Percentiles rank a stretch among this genome's conserved stretches.
These are phyloP conservation scores for Cornus suecica DNA, from an alignment of 148 eudicot species.

Conservation along the genomic window DNA sequence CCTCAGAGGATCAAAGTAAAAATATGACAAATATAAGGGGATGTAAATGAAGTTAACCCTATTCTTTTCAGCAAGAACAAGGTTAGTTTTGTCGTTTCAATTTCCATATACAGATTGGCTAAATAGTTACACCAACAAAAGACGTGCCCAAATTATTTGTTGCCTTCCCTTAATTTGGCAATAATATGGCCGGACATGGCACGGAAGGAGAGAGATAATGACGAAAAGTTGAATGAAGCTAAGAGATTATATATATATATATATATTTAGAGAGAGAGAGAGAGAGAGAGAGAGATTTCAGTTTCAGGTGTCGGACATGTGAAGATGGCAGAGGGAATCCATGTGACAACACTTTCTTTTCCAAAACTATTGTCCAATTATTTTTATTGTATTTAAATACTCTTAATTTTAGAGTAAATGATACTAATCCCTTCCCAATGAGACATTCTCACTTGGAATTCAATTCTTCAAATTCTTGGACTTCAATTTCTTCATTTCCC, in stretches of 20 bases:
- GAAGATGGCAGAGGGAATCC: slow-evolving; percentile 10
- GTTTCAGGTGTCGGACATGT: not conserved
- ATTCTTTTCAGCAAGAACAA: not conserved
- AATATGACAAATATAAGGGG: no score
- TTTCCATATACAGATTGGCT: not conserved
- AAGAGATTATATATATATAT: not conserved
- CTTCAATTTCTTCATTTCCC: no score
- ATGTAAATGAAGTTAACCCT: no score
- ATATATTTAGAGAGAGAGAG: no score
- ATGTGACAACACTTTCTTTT: slow-evolving; percentile 13
- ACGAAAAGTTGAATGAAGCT: slow-evolving; percentile 6
- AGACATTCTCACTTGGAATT: slow-evolving; percentile 8
- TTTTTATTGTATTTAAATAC: not conserved
- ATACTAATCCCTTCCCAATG: not conserved
- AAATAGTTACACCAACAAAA: not conserved
- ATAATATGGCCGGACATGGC: slow-evolving; percentile 14
- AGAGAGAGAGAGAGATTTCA: not conserved
- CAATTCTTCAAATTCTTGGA: not conserved
- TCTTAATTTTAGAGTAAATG: not conserved
- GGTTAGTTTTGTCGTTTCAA: not conserved
- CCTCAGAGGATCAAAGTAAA: no score
- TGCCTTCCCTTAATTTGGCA: slow-evolving; percentile 10
- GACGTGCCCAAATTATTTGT: not conserved
- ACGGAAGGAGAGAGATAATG: not conserved
- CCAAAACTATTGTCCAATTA: not conserved